Base-by-base conservation (phyloP, 2,329 filamentous ascomycete genomes). In the Leptoxyphium fumago region DNA sequence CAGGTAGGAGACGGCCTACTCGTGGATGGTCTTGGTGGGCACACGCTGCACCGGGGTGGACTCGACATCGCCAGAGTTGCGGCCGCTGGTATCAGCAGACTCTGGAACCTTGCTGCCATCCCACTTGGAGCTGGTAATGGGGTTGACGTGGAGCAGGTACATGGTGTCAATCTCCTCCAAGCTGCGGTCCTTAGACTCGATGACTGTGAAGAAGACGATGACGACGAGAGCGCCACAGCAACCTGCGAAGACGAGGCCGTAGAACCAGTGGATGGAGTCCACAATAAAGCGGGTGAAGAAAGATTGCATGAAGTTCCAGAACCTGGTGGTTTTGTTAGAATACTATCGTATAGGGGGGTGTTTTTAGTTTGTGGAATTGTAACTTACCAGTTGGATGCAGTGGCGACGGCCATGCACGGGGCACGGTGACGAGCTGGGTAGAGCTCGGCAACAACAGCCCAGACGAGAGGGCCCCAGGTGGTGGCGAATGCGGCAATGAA, bases 381-480 rank as follows among this genome's bases (percentile, higher is more conserved):
- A 9, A 36, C 32, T 36, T 15, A 36, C 66, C 66, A 68, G 55
- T 69, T 68, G 15, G 55, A 58, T 5, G 65, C 63, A 1, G 66
- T 69, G 2, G 66, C 64, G 1, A 69, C 52, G 8, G 60, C 65
- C 64, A 69, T 68, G 49, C 60, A 63, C 43, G 61, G 63, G 1
- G 65, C 66, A 6, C 66, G 59, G 53, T 67, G 67, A 21, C 53
- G 48, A 11, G 53, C 52, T 15, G 60, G 60, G 46, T 58, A 62
- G 8, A 61, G 51, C 48, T 62, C 60, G 36, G 54, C 59, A 28
- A 58, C 55, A 18, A 61, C 56, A n/a, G 57, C 54, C 60, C 60
- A 61, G 26, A 60, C 56, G 3, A 57, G 46, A 13, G 55, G 55
- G 29, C 55, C 60, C 59, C 60, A 62, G 32, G 59, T 62, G 7